Evolutionary conservation across 1,284 basidiomycete genomes (phyloP), one percentile per base, ranked within the genome.

Genomic region (Trametes sp.): DNA sequence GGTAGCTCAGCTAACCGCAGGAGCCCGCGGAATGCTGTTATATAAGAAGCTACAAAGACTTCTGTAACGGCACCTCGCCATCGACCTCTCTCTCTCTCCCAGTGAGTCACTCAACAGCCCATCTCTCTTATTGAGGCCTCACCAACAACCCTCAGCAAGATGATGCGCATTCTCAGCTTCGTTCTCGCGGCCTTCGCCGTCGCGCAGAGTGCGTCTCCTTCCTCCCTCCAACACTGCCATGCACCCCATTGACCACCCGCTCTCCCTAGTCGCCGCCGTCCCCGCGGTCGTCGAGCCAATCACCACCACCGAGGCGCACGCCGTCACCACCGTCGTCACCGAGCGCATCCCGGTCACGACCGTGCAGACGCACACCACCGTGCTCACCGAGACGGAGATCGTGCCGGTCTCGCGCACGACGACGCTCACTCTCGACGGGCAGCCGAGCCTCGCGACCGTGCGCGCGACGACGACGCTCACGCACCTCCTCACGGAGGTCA

Each of bases 261-360:
- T 19, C 29, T 9, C 28, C 48, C n/a, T 11, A 49, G 48, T 49
- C 48, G 26, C 11, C 28, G 48, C 48, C 16, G 28, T 33, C 28
- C 48, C 46, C 24, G 46, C 48, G 14, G 29, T 33, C 26, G 48
- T 49, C 14, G 29, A 49, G 48, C 48, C 48, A 6, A 49, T 49
- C 48, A 49, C 48, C 6, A 49, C 48, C 28, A 49, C 48, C 19
- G 29, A 31, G 28, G 48, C 28, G 16, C 48, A 33, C 48, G 48
- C 26, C 1, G 51, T 53, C 35, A 53, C 51, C 51, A 53, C 48
- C 28, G 28, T 49, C 28, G 19, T 53, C 51, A 53, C 51, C 33
- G 35, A 38, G 6, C 23, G 19, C 24, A 16, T 19, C 21, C 48
- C 48, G 6, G 35, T 33, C 24, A 10, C 28, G 13, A 53, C 36